These are phyloP conservation scores for Astraeus odoratus DNA, from an alignment of 768 basidiomycete genomes.

Conservation along the genomic window DNA sequence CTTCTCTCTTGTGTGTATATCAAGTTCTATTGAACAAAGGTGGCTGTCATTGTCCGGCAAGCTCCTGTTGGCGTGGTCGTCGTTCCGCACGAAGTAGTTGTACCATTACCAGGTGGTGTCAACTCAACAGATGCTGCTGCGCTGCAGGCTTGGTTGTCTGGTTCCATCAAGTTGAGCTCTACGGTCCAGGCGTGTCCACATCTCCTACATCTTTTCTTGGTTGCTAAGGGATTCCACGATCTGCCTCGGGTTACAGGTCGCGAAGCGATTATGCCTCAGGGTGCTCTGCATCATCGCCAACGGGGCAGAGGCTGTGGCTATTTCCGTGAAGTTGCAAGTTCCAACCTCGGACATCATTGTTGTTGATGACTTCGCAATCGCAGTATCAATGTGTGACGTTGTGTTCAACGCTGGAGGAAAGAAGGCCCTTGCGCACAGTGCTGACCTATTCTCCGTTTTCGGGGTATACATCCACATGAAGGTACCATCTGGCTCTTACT, in stretches of 20 bases:
- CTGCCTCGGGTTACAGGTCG: conserved; percentile 22
- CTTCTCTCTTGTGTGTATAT: background rate
- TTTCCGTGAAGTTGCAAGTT: conserved; percentile 11
- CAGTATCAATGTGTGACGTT: conserved; percentile 14
- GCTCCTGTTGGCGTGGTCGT: conserved; percentile 2
- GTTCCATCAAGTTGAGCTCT: conserved; percentile 15
- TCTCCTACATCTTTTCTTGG: background rate
- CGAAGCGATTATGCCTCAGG: conserved; percentile 14
- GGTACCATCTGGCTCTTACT: conserved; percentile 14
- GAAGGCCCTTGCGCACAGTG: conserved; percentile 9
- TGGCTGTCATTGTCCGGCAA: conserved; percentile 15
- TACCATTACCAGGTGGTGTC: conserved; percentile 11
- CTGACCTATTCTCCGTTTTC: conserved; percentile 17
- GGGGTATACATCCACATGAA: conserved; percentile 20
- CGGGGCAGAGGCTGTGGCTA: conserved; percentile 8
- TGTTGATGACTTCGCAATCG: conserved; percentile 9
- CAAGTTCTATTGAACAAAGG: conserved; percentile 1
- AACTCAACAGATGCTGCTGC: conserved; percentile 14
- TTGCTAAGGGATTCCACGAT: background rate
- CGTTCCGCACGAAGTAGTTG: conserved; percentile 4
- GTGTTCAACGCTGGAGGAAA: conserved; percentile 19
- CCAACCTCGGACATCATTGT: conserved; percentile 7
- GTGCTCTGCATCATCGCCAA: conserved; percentile 17
- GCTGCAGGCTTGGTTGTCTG: conserved; percentile 17
- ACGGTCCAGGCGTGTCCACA: conserved; percentile 16